phyloP scores from a whole-genome alignment of 2,329 filamentous ascomycete genomes.

The Fusarium sacchari region DNA sequence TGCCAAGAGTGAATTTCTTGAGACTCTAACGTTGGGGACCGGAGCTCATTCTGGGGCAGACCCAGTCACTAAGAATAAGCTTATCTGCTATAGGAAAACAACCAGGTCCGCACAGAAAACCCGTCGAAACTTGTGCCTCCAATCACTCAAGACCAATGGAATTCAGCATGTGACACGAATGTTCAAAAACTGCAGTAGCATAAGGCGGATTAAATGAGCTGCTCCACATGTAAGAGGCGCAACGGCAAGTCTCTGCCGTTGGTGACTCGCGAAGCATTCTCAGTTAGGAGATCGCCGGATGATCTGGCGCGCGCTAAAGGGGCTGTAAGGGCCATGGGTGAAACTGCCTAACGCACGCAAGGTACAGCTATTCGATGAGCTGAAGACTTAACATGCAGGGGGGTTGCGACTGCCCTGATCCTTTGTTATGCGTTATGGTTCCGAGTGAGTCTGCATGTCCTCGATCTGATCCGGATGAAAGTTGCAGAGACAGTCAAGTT shows the following conservation, averaged over 20 bases:
- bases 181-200: background rate
- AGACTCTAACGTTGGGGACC: background rate
- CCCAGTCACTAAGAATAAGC: background rate
- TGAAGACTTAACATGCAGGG: background rate
- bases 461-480: background rate
- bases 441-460: background rate
- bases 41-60: background rate
- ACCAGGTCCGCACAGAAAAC: background rate
- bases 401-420: background rate
- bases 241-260: background rate
- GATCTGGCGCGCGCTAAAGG: background rate
- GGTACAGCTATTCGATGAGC: background rate
- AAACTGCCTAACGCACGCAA: background rate
- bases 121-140: background rate
- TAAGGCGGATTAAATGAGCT: background rate
- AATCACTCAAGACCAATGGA: background rate
- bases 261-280: background rate
- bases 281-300: background rate
- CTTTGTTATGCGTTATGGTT: background rate
- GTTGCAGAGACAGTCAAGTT: too few species aligned
- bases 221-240: background rate
- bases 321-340: background rate
- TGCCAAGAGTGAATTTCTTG: background rate
- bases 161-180: background rate
- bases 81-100: background rate